phyloP scores from a whole-genome alignment of 208 protist species.

The Dictyostelium gargantuum region DNA sequence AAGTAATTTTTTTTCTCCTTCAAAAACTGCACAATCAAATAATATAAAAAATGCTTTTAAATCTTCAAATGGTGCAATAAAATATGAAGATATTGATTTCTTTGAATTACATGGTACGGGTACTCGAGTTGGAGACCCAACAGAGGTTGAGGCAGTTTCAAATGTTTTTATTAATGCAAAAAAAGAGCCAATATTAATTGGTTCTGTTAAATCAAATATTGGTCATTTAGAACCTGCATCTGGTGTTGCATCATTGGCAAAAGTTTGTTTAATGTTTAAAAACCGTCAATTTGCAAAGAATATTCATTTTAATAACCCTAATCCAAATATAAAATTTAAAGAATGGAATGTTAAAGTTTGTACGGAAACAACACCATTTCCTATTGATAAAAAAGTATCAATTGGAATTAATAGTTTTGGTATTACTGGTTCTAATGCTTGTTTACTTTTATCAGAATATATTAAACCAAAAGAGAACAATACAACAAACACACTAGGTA shows the following conservation, averaged over 20 bases:
- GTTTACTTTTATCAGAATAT: constrained; percentile 59
- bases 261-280: constrained; percentile 68
- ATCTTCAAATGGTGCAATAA: constrained; percentile 15
- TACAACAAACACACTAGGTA: not conserved
- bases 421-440: constrained; percentile 76
- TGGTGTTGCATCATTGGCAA: constrained; percentile 75
- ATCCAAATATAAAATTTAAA: constrained; percentile 70
- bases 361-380: not conserved
- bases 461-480: not conserved
- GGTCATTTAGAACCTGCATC: constrained; percentile 75
- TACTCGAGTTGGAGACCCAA: constrained; percentile 65
- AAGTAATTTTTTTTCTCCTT: not conserved
- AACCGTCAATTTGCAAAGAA: constrained; percentile 45
- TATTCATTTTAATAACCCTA: constrained; percentile 67
- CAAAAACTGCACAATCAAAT: not conserved
- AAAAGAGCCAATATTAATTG: constrained; percentile 26
- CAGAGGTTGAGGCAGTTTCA: not conserved
- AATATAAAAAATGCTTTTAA: not conserved
- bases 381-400: not conserved
- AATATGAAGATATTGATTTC: constrained; percentile 62
- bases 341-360: constrained; percentile 33
- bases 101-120: constrained; percentile 85
- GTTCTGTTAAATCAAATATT: constrained; percentile 79
- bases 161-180: not conserved
- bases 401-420: constrained; percentile 76